A percentile compares a stretch with the other conserved stretches of the same genome.
These are phyloP conservation scores for Phytophthora quininea DNA, from an alignment of 352 stramenopile genomes.

Conservation along the genomic window DNA sequence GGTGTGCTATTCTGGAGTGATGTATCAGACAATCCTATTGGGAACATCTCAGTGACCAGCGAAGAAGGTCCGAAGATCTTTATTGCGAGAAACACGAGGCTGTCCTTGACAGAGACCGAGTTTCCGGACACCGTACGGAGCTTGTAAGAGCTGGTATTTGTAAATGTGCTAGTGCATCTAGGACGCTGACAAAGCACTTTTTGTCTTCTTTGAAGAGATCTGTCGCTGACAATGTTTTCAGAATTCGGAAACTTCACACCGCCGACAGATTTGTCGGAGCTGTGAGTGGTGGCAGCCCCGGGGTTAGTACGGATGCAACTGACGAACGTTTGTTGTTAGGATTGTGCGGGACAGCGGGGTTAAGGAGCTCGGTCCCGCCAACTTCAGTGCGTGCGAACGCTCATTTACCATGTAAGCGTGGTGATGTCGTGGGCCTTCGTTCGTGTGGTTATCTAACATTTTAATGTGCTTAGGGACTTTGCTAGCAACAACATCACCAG, in stretches of 20 bases:
- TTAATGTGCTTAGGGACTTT: conserved; percentile 26
- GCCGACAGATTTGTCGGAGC: conserved; percentile 33
- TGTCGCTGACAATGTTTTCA: conserved; percentile 26
- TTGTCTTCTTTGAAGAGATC: conserved; percentile 23
- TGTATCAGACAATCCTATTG: conserved; percentile 38
- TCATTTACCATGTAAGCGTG: conserved; percentile 33
- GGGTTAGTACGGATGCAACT: neutral
- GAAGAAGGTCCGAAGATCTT: conserved; percentile 28
- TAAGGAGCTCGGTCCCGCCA: conserved; percentile 19
- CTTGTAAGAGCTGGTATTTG: conserved; percentile 12
- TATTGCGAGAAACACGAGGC: conserved; percentile 28
- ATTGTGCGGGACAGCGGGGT: conserved; percentile 28
- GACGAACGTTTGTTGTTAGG: conserved; percentile 5
- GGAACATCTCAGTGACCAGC: conserved; percentile 18
- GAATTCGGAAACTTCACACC: conserved; percentile 29
- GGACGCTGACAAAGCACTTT: neutral
- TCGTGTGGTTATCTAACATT: neutral
- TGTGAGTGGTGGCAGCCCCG: conserved; percentile 23
- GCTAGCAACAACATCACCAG: conserved; percentile 29
- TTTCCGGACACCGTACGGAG: conserved; percentile 29
- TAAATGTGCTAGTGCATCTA: too few relatives aligned
- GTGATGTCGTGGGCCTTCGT: neutral
- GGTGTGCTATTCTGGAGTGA: conserved; percentile 5
- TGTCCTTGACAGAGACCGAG: conserved; percentile 12
- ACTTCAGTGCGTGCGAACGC: conserved; percentile 35